These are phyloP conservation scores for Wickerhamiella sorbophila DNA, from an alignment of 805 yeast species.

Conservation along the genomic window DNA sequence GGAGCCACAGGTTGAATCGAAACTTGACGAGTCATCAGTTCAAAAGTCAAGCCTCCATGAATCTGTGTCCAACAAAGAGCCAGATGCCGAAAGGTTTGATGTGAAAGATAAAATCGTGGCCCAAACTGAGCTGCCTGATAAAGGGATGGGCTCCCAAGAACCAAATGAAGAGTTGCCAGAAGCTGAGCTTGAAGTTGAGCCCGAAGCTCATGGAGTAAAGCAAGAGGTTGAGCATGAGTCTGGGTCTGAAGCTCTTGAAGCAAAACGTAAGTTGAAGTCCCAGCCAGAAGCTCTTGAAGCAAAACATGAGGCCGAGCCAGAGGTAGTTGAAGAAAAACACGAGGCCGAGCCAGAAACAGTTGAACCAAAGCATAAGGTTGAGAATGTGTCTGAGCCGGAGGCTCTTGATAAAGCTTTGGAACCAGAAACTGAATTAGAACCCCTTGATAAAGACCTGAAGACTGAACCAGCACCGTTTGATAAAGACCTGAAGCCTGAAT, in stretches of 20 bases:
- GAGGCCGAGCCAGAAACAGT: neutral
- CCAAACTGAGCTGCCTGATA: too few relatives aligned
- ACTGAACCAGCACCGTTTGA: too few relatives aligned
- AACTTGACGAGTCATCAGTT: too few relatives aligned
- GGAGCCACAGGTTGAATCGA: too few relatives aligned
- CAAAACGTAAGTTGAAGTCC: too few relatives aligned
- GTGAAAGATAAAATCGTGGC: too few relatives aligned
- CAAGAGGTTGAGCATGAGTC: neutral
- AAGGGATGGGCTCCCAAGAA: too few relatives aligned
- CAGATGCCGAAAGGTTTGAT: too few relatives aligned
- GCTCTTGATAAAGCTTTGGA: neutral
- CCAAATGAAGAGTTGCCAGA: neutral
- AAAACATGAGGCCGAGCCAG: neutral
- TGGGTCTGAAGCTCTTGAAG: neutral
- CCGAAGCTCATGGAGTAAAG: neutral
- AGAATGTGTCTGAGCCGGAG: constrained; percentile 1
- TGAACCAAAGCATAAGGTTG: neutral
- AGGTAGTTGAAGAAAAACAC: neutral
- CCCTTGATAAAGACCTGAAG: too few relatives aligned
- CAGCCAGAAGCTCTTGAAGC: neutral
- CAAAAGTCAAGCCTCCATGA: too few relatives aligned
- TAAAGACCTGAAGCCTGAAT: too few relatives aligned
- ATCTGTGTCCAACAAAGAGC: too few relatives aligned
- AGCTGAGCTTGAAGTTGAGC: neutral
- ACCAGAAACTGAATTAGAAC: neutral